Percentiles rank a stretch among this genome's conserved stretches.
phyloP scores from a whole-genome alignment of 441 rosid species.

The Brassica balearica region DNA sequence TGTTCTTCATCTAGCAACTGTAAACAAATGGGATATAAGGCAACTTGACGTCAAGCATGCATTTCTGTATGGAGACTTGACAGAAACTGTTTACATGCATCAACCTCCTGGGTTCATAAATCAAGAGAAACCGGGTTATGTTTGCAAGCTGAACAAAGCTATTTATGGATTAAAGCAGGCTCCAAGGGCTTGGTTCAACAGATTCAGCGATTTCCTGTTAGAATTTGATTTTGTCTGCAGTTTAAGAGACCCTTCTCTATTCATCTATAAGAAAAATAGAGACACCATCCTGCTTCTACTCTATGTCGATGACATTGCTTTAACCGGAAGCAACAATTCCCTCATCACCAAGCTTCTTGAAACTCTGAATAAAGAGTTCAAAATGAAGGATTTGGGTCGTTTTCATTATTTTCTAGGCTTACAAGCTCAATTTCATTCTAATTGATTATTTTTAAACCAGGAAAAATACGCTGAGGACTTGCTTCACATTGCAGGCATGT shows the following conservation, averaged over 20 bases:
- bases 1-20: too few species aligned
- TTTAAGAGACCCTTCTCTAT: not conserved
- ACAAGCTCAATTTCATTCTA: not conserved
- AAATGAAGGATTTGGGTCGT: not conserved
- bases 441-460: not conserved
- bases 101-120: not conserved
- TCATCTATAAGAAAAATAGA: too few species aligned
- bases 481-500: not conserved
- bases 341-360: not conserved
- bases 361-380: not conserved
- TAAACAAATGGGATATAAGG: too few species aligned
- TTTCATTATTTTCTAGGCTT: not conserved
- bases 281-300: not conserved
- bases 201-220: not conserved
- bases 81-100: not conserved
- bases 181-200: not conserved
- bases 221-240: not conserved
- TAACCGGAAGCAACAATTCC: not conserved
- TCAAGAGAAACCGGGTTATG: not conserved
- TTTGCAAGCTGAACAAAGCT: not conserved
- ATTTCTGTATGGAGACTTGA: too few species aligned
- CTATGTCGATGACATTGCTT: too few species aligned
- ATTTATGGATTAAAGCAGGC: not conserved
- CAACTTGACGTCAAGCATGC: too few species aligned
- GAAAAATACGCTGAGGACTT: not conserved